Conservation (phyloP, 805 yeast genomes). For the Starmerella scarabaei region DNA sequence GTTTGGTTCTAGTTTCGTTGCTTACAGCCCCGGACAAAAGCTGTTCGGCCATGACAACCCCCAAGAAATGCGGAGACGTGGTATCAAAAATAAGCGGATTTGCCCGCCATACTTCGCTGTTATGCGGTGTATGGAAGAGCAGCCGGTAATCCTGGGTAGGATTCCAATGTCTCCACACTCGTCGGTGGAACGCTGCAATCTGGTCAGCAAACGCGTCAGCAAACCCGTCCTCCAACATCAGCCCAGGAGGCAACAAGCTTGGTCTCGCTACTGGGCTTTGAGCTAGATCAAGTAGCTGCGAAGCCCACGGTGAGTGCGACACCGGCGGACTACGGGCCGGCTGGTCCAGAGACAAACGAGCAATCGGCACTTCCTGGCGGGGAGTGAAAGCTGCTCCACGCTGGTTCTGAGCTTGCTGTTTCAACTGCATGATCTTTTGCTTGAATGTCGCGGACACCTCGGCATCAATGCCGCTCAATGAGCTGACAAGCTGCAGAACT, state of each 20-base stretch:
- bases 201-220: constrained; percentile 52
- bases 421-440: constrained; percentile 28
- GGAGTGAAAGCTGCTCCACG: neutral
- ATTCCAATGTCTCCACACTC: constrained; percentile 59
- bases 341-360: neutral
- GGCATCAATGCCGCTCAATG: constrained; percentile 37
- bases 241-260: constrained; percentile 27
- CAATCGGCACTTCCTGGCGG: neutral
- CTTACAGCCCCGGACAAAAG: constrained; percentile 38
- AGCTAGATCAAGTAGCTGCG: neutral
- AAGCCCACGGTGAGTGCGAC: constrained; percentile 1
- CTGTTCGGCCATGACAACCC: constrained; percentile 57
- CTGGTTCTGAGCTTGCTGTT: constrained; percentile 8
- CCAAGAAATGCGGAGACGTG: constrained; percentile 59
- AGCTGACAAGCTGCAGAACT: constrained; percentile 41
- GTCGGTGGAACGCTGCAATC: constrained; percentile 53
- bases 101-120: constrained; percentile 23
- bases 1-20: constrained; percentile 37
- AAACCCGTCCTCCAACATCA: constrained; percentile 40
- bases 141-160: constrained; percentile 68
- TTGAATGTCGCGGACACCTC: constrained; percentile 43
- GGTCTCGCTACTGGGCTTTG: neutral
- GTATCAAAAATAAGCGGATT: constrained; percentile 63
- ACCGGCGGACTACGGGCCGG: neutral
- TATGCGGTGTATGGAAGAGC: constrained; percentile 38